phyloP scores from a whole-genome alignment of 345 rosid genomes.

The Nasturtium officinale region DNA sequence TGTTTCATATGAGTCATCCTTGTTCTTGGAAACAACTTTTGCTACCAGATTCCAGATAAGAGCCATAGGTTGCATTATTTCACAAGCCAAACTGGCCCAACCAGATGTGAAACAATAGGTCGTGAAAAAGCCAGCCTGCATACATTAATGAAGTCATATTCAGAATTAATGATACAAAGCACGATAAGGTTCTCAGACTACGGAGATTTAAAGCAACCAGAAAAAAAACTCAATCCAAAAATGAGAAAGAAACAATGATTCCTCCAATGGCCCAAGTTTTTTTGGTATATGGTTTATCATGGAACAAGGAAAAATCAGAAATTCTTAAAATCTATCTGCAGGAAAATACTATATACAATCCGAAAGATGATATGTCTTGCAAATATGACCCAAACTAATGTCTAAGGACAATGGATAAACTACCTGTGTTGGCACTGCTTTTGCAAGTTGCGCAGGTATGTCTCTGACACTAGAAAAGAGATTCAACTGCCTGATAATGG shows the following conservation, averaged over 20 bases:
- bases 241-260: neutral
- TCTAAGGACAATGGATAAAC: conserved; percentile 16
- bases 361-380: neutral
- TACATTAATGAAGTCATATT: conserved; percentile 24
- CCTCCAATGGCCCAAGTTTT: neutral
- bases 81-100: conserved; percentile 81
- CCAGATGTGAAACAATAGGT: conserved; percentile 88
- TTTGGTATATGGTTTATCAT: neutral
- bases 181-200: conserved; percentile 1
- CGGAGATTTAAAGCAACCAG: neutral
- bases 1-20: conserved; percentile 51
- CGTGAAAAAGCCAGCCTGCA: conserved; percentile 92
- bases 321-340: neutral
- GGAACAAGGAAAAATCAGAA: neutral
- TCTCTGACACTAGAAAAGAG: conserved; percentile 65
- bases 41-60: conserved; percentile 56
- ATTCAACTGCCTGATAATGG: conserved; percentile 59
- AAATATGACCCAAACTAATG: conserved; percentile 6
- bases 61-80: conserved; percentile 69
- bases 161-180: conserved; percentile 24
- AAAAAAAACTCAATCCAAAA: neutral
- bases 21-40: conserved; percentile 49
- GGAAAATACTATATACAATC: neutral
- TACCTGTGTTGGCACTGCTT: conserved; percentile 85
- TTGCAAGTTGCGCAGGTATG: conserved; percentile 72